These are phyloP conservation scores for Phytophthora sp. DNA, from an alignment of 352 stramenopile genomes.

Conservation along the genomic window DNA sequence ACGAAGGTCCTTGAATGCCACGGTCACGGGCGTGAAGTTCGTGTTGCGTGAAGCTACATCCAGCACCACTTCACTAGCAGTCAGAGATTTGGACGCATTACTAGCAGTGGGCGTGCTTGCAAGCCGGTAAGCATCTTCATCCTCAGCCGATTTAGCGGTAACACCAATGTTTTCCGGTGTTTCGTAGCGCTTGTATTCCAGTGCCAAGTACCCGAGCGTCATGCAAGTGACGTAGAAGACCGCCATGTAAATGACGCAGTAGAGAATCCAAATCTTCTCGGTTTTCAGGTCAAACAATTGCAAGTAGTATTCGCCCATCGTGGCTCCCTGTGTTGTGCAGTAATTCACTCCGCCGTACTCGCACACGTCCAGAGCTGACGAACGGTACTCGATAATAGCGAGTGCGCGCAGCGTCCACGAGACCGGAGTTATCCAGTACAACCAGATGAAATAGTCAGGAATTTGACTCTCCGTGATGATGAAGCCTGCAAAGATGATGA, in stretches of 20 bases:
- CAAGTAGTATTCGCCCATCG: conserved; percentile 39
- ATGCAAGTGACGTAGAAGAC: conserved; percentile 39
- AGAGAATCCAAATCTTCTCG: conserved; percentile 38
- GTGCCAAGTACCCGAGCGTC: conserved; percentile 34
- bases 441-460: conserved; percentile 51
- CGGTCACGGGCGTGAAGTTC: conserved; percentile 18
- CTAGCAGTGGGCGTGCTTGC: conserved; percentile 16
- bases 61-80: conserved; percentile 26
- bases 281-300: conserved; percentile 39
- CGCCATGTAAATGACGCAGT: conserved; percentile 39
- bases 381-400: conserved; percentile 44
- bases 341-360: conserved; percentile 40
- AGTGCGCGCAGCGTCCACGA: conserved; percentile 46
- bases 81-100: conserved; percentile 21
- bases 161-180: conserved; percentile 12
- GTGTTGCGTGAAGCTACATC: conserved; percentile 21
- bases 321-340: conserved; percentile 30
- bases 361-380: conserved; percentile 29
- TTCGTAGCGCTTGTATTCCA: conserved; percentile 44
- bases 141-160: conserved; percentile 4
- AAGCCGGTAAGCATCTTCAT: conserved; percentile 21
- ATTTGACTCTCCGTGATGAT: conserved; percentile 50
- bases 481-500: conserved; percentile 65
- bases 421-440: conserved; percentile 68
- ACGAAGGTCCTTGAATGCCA: conserved; percentile 23